A percentile compares a stretch with the other conserved stretches of the same genome.
These are phyloP conservation scores for Juncus effusus DNA, from an alignment of 176 grass and related monocot species.

Conservation along the genomic window DNA sequence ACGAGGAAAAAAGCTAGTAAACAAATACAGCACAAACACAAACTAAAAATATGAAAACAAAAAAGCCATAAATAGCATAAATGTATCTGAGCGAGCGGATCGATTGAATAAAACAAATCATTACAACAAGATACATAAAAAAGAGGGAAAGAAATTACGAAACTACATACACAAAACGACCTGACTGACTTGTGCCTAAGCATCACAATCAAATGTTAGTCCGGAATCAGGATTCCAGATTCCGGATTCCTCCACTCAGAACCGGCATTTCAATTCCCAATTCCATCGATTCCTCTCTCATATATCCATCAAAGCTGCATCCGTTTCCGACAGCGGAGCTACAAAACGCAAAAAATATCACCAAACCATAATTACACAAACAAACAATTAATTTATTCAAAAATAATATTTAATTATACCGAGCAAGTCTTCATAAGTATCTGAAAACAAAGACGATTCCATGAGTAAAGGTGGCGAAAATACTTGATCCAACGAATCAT, in stretches of 20 bases:
- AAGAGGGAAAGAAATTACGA: constrained; percentile 4
- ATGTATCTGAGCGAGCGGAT: constrained; percentile 19
- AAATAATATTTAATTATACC: constrained; percentile 43
- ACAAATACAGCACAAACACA: constrained; percentile 7
- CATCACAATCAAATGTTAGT: constrained; percentile 7
- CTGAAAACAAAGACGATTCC: constrained; percentile 75
- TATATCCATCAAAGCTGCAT: constrained; percentile 75
- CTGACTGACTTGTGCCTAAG: constrained; percentile 7
- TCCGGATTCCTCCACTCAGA: too few relatives aligned
- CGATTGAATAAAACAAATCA: constrained; percentile 27
- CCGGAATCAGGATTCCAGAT: neutral
- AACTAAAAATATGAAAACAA: neutral
- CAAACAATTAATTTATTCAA: neutral
- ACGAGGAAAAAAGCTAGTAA: too few relatives aligned
- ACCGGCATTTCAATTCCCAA: too few relatives aligned
- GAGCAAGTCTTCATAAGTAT: constrained; percentile 83
- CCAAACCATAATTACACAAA: neutral
- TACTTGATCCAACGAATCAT: constrained; percentile 93
- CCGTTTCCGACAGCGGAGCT: constrained; percentile 88
- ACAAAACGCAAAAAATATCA: constrained; percentile 35
- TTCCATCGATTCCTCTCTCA: neutral
- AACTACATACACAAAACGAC: constrained; percentile 29
- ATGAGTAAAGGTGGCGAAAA: constrained; percentile 79
- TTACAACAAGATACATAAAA: constrained; percentile 31
- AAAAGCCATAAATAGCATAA: neutral